A percentile compares a stretch with the other conserved stretches of the same genome.
Evolutionary conservation across 371 early-diverging fungal genomes (phyloP).

Genomic region (Lichtheimia corymbifera): DNA sequence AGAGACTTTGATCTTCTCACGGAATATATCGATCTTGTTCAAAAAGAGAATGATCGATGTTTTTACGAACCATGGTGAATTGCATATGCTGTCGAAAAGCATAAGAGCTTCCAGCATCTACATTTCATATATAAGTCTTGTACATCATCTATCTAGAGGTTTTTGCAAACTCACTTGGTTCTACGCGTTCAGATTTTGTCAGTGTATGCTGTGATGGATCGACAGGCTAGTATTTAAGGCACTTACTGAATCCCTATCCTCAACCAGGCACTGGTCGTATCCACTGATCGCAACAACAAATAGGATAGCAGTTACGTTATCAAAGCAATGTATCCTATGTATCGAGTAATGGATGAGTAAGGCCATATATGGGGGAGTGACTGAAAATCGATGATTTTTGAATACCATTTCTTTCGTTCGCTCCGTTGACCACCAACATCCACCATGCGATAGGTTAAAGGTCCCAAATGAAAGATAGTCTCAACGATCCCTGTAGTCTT

Average conservation of each 20-base stretch:
- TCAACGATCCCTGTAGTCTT: constrained; percentile 90
- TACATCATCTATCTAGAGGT: neutral
- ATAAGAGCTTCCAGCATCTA: constrained; percentile 93
- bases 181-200: neutral
- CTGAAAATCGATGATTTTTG: neutral
- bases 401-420: constrained; percentile 90
- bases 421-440: constrained; percentile 95
- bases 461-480: constrained; percentile 80
- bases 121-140: neutral
- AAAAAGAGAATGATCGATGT: constrained; percentile 93
- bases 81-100: constrained; percentile 93
- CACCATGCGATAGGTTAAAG: constrained; percentile 83
- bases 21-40: constrained; percentile 96
- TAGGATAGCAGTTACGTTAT: constrained; percentile 91
- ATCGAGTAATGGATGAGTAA: constrained; percentile 57
- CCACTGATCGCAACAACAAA: constrained; percentile 93
- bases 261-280: constrained; percentile 92
- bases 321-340: constrained; percentile 88
- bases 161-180: constrained; percentile 19
- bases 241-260: constrained; percentile 89
- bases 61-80: constrained; percentile 89
- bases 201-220: too few species aligned
- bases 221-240: constrained; percentile 1
- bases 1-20: constrained; percentile 77
- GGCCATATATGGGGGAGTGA: constrained; percentile 74